A percentile compares a stretch with the other conserved stretches of the same genome.
Evolutionary conservation across 139 green algal species (phyloP).

Genomic region (Chlamydomonas schloesseri): DNA sequence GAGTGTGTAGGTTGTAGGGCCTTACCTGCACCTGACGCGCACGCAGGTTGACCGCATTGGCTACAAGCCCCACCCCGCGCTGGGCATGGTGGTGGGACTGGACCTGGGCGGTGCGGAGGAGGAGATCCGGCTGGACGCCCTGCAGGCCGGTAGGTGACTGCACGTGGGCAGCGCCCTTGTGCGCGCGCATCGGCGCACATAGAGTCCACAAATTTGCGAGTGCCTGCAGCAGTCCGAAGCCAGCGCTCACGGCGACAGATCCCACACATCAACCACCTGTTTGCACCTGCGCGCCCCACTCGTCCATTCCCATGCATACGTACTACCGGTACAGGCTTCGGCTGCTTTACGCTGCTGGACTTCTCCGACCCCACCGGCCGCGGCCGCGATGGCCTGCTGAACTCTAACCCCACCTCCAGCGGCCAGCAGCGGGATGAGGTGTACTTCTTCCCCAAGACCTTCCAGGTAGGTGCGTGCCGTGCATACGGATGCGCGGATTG

Average conservation of each 20-base stretch:
- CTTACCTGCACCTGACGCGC: no score
- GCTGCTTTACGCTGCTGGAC: constrained; percentile 15
- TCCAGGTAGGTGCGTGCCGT: background rate
- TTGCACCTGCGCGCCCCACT: no score
- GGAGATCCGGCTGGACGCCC: background rate
- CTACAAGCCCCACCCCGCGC: background rate
- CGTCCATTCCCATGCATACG: no score
- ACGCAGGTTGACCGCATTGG: background rate
- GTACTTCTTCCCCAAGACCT: background rate
- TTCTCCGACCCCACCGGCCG: background rate
- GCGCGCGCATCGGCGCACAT: no score
- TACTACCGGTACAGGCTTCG: no score
- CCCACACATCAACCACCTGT: background rate
- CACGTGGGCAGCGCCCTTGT: no score
- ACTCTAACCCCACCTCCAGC: constrained; percentile 9
- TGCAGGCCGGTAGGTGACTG: background rate
- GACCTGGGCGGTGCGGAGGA: background rate
- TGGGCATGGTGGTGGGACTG: background rate
- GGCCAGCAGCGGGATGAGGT: background rate
- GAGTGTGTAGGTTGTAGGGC: no score
- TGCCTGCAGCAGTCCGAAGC: no score
- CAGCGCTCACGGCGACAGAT: no score
- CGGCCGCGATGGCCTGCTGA: background rate
- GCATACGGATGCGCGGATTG: background rate
- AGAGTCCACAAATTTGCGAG: no score